Conservation (phyloP, 306 rosid species). For the Mimosa pudica region DNA sequence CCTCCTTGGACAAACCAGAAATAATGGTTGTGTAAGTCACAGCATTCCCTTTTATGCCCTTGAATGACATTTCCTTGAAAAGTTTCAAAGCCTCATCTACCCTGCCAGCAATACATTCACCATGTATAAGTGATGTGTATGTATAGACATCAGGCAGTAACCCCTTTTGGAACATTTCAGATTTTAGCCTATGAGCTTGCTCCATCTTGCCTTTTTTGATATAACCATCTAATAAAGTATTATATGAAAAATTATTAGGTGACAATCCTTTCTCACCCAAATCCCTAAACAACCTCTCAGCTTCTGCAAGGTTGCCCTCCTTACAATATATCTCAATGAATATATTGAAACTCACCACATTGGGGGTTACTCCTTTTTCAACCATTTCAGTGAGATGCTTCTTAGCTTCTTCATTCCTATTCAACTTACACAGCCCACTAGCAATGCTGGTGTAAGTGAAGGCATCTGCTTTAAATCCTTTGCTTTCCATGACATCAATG, state of each 20-base stretch:
- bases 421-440: conserved; percentile 55
- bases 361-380: conserved; percentile 65
- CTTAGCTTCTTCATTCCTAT: conserved; percentile 70
- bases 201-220: conserved; percentile 67
- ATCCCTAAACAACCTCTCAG: conserved; percentile 55
- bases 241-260: conserved; percentile 67
- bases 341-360: conserved; percentile 57
- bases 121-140: conserved; percentile 72
- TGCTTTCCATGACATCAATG: conserved; percentile 56
- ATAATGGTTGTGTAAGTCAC: conserved; percentile 71
- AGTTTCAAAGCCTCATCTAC: conserved; percentile 63
- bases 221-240: conserved; percentile 67
- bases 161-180: conserved; percentile 64
- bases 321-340: conserved; percentile 78
- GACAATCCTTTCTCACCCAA: conserved; percentile 59
- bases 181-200: conserved; percentile 55
- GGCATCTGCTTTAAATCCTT: conserved; percentile 61
- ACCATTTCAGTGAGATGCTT: conserved; percentile 56
- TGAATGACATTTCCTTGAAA: conserved; percentile 63
- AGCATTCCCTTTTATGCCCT: conserved; percentile 51
- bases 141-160: conserved; percentile 67
- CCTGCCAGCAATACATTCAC: conserved; percentile 70
- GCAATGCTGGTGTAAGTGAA: conserved; percentile 67
- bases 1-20: conserved; percentile 79
- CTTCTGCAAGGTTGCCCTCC: conserved; percentile 80